Percentiles rank a stretch among this genome's conserved stretches.
Conservation (phyloP, 257 asterid species). For the Avicennia marina region DNA sequence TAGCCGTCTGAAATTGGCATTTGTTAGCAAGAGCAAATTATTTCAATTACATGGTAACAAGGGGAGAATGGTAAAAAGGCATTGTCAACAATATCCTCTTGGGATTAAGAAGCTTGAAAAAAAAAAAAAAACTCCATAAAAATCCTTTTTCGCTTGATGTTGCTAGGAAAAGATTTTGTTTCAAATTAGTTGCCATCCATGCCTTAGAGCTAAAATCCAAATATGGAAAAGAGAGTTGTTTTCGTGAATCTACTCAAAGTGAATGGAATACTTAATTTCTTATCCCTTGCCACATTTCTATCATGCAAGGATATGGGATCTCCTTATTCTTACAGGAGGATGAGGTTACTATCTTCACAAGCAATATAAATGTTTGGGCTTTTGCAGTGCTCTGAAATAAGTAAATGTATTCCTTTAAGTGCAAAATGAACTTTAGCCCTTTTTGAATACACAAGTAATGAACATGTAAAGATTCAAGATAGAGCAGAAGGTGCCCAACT, state of each 20-base stretch:
- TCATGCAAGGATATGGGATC: background rate
- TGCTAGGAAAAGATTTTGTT: background rate
- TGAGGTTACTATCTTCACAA: too few species aligned
- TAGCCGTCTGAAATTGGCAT: too few species aligned
- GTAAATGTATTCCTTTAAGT: too few species aligned
- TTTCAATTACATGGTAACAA: too few species aligned
- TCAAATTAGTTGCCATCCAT: background rate
- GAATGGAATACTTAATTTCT: background rate
- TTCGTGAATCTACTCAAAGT: background rate
- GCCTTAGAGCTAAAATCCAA: background rate
- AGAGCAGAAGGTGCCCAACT: too few species aligned
- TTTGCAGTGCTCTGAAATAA: too few species aligned
- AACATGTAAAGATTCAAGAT: too few species aligned
- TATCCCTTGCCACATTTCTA: background rate
- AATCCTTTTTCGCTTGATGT: background rate
- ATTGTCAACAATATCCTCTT: too few species aligned
- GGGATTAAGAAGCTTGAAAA: background rate
- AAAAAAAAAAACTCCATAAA: background rate
- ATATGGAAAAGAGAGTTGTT: background rate
- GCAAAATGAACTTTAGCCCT: too few species aligned
- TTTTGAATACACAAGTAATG: too few species aligned
- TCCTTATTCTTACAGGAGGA: background rate
- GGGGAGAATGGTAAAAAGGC: too few species aligned
- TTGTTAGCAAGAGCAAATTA: too few species aligned
- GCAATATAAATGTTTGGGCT: background rate